phyloP scores from a whole-genome alignment of 208 protist genomes.

The Leishmania tarentolae region DNA sequence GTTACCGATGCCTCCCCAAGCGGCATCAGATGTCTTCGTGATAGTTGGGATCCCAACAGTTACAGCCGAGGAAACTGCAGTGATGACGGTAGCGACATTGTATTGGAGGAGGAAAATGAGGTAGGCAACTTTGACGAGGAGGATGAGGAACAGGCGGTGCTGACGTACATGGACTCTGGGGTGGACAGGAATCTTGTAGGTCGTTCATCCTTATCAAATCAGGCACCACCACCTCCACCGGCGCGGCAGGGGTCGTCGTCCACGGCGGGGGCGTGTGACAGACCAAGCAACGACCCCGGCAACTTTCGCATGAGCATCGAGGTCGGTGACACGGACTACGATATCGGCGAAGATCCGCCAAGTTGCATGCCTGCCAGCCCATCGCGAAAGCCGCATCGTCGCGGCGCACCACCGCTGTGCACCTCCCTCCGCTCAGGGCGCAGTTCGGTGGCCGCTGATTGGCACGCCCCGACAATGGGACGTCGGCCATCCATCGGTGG shows the following conservation, averaged over 20 bases:
- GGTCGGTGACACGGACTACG: not conserved
- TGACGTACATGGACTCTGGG: constrained; percentile 49
- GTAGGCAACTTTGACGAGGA: constrained; percentile 44
- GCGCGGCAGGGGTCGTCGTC: not conserved
- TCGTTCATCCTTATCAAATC: not conserved
- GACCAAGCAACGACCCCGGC: not conserved
- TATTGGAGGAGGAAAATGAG: constrained; percentile 10
- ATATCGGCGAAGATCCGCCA: constrained; percentile 14
- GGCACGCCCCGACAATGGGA: not conserved
- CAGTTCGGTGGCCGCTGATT: not conserved
- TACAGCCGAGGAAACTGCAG: not conserved
- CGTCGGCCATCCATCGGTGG: not conserved
- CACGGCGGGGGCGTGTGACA: not conserved
- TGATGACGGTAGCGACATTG: constrained; percentile 1
- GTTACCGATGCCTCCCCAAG: not conserved
- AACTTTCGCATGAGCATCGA: constrained; percentile 9
- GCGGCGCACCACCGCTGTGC: constrained; percentile 4
- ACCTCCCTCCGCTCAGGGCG: not conserved
- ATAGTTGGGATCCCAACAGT: not conserved
- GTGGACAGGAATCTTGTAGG: not conserved
- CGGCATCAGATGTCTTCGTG: not conserved
- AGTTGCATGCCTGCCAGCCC: constrained; percentile 9
- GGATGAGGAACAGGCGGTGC: constrained; percentile 65
- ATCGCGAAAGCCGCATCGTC: constrained; percentile 7
- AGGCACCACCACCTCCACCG: not conserved